Evolutionary conservation across 768 basidiomycete genomes (phyloP).

Genomic region (Holtermanniella nyarrowii): DNA sequence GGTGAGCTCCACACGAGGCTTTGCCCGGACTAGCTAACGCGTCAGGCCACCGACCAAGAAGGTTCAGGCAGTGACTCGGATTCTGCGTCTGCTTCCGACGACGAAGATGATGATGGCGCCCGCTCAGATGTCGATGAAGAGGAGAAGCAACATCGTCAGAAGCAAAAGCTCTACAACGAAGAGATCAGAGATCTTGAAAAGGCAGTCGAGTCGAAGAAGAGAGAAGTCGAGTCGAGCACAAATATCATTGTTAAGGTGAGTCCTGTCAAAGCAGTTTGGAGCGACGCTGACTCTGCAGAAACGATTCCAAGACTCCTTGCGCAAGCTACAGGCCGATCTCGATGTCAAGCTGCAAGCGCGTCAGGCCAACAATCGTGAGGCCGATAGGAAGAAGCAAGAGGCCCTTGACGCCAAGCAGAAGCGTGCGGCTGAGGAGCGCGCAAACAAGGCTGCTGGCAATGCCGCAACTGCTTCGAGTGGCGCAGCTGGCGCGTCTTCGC

Average conservation of each 20-base stretch:
- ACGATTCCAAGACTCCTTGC: conserved; percentile 34
- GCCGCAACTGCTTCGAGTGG: neutral
- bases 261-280: neutral
- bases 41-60: too few relatives aligned
- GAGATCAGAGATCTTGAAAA: conserved; percentile 5
- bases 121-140: conserved; percentile 9
- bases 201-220: conserved; percentile 5
- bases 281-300: conserved; percentile 12
- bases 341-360: conserved; percentile 23
- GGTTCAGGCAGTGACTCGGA: too few relatives aligned
- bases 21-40: neutral
- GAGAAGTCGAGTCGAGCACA: conserved; percentile 3
- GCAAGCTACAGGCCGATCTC: conserved; percentile 26
- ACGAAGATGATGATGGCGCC: neutral
- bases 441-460: neutral
- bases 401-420: conserved; percentile 5
- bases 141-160: conserved; percentile 2
- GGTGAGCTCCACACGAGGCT: neutral
- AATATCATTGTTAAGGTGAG: neutral
- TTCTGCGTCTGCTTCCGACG: neutral
- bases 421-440: neutral
- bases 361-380: conserved; percentile 22
- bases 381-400: conserved; percentile 13
- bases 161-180: conserved; percentile 6
- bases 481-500: neutral